These are phyloP conservation scores for Caryopteris hybrid DNA, from an alignment of 305 asterid species.

Conservation along the genomic window DNA sequence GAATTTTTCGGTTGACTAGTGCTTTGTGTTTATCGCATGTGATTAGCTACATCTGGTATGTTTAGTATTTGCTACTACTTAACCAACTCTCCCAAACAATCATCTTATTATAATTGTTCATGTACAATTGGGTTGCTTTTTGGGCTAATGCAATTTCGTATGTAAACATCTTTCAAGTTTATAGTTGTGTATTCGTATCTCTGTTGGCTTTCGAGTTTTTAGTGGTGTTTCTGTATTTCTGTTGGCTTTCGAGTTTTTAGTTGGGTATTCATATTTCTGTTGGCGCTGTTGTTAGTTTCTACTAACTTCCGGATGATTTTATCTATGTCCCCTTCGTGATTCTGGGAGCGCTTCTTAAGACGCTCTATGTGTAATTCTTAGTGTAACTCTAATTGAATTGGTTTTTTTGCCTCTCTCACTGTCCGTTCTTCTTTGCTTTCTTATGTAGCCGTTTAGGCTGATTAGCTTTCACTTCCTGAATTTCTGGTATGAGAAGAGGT, in stretches of 20 bases:
- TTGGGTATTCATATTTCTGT: not conserved
- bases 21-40: not conserved
- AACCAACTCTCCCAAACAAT: not conserved
- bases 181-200: not conserved
- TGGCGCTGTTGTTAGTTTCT: too few relatives aligned
- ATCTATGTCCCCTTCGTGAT: too few relatives aligned
- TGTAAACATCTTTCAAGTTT: not conserved
- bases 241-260: not conserved
- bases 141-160: not conserved
- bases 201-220: too few relatives aligned
- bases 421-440: too few relatives aligned
- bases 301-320: too few relatives aligned
- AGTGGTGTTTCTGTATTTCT: not conserved
- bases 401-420: too few relatives aligned
- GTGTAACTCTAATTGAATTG: too few relatives aligned
- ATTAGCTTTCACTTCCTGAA: too few relatives aligned
- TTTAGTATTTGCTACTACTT: not conserved
- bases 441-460: too few relatives aligned
- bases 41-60: not conserved
- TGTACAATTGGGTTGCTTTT: not conserved
- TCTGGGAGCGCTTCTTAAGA: too few relatives aligned
- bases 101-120: not conserved
- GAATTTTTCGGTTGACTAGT: not conserved
- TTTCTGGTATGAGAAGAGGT: too few relatives aligned
- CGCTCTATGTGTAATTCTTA: too few relatives aligned